phyloP scores from a whole-genome alignment of 2,329 filamentous ascomycete species.

The Fusarium luffae region DNA sequence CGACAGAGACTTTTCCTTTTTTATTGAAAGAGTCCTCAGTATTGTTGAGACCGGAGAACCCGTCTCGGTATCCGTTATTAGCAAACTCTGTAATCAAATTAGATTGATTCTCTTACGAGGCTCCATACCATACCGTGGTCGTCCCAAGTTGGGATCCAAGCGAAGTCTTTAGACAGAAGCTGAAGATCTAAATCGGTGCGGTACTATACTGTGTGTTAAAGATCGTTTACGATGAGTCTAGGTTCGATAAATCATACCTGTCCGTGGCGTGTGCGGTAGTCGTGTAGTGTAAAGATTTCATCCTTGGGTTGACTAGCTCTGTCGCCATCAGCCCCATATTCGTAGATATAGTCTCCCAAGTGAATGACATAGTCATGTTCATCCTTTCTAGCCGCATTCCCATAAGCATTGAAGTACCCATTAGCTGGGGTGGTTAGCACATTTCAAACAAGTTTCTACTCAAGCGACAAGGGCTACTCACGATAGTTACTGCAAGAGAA shows the following conservation, averaged over 20 bases:
- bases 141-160: constrained; percentile 59
- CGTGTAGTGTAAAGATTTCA: constrained; percentile 46
- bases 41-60: constrained; percentile 70
- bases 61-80: constrained; percentile 74
- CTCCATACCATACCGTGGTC: constrained; percentile 13
- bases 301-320: constrained; percentile 42
- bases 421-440: constrained; percentile 19
- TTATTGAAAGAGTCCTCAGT: constrained; percentile 33
- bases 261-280: constrained; percentile 56
- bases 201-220: constrained; percentile 49
- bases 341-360: constrained; percentile 73
- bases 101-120: fast-evolving
- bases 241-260: constrained; percentile 3
- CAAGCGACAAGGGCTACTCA: neutral
- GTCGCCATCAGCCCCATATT: constrained; percentile 51
- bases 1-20: constrained; percentile 63
- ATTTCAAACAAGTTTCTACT: neutral
- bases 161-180: constrained; percentile 54
- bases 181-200: constrained; percentile 56
- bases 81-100: constrained; percentile 57
- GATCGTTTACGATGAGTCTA: too few species aligned
- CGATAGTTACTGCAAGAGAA: constrained; percentile 77
- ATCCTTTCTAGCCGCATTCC: constrained; percentile 68
- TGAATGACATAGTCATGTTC: constrained; percentile 70
- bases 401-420: constrained; percentile 70